phyloP scores from a whole-genome alignment of 2,329 filamentous ascomycete species.

The Nemania sp. region DNA sequence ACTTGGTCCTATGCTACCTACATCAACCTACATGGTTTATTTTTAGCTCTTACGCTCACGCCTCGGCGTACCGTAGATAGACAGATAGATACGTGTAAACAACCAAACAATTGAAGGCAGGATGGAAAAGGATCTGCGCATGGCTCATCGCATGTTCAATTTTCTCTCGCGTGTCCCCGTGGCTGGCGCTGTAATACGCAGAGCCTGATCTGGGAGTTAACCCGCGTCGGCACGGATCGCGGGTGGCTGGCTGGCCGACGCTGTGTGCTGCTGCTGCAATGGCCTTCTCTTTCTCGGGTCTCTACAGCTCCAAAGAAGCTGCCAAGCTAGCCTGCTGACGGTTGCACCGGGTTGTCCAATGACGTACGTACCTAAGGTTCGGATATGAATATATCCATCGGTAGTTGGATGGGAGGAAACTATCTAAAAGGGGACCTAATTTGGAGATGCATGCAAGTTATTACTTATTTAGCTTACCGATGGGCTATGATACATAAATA shows the following conservation, averaged over 20 bases:
- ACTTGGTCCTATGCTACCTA: neutral
- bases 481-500: neutral
- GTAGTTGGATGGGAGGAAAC: neutral
- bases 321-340: constrained; percentile 29
- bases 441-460: constrained; percentile 12
- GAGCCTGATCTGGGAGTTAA: constrained; percentile 12
- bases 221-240: neutral
- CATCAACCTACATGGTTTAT: too few species aligned
- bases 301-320: neutral
- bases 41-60: constrained; percentile 25
- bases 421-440: constrained; percentile 19
- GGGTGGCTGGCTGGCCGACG: constrained; percentile 1
- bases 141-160: neutral
- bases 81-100: too few species aligned
- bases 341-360: constrained; percentile 10
- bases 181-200: neutral
- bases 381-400: neutral
- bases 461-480: too few species aligned
- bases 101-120: neutral
- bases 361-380: constrained; percentile 25
- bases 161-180: neutral
- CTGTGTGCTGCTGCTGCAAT: constrained; percentile 24
- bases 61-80: neutral
- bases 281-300: neutral
- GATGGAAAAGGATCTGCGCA: neutral